Conservation (phyloP, 2,329 filamentous ascomycete species). For the Dothideomycetes sp. region DNA sequence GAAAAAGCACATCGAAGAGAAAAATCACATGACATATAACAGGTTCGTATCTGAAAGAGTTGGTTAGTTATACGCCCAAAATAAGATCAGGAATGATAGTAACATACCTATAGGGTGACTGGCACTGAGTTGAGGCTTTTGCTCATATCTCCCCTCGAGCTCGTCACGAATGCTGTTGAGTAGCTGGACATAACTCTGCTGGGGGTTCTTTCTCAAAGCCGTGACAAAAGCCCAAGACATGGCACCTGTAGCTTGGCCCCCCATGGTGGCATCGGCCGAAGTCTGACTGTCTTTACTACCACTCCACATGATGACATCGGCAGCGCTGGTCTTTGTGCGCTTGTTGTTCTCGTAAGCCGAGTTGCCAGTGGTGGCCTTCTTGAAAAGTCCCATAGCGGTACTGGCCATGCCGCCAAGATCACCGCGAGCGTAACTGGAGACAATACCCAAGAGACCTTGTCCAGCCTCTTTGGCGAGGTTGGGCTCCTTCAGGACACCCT, state of each 20-base stretch:
- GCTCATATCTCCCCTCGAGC: constrained; percentile 73
- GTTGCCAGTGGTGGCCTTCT: constrained; percentile 74
- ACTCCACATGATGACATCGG: constrained; percentile 97
- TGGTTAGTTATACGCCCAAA: constrained; percentile 12
- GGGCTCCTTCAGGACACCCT: constrained; percentile 71
- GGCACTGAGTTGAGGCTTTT: constrained; percentile 93
- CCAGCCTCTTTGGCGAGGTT: constrained; percentile 74
- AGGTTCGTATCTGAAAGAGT: constrained; percentile 31
- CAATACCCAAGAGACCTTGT: constrained; percentile 59
- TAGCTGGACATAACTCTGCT: constrained; percentile 92
- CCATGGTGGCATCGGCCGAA: constrained; percentile 85
- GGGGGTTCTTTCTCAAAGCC: constrained; percentile 81
- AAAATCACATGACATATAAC: constrained; percentile 39
- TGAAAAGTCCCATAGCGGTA: constrained; percentile 74
- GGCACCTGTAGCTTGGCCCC: constrained; percentile 81
- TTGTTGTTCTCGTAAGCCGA: constrained; percentile 70
- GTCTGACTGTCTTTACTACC: constrained; percentile 95
- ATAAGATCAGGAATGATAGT: constrained; percentile 1
- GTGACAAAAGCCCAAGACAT: constrained; percentile 98
- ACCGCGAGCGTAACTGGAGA: constrained; percentile 71
- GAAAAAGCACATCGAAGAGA: too few species aligned
- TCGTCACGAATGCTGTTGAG: constrained; percentile 93
- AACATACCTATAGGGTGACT: constrained; percentile 86
- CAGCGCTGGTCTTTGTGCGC: constrained; percentile 83
- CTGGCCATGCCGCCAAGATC: constrained; percentile 74